Evolutionary conservation across 2,329 filamentous ascomycete species (phyloP).

Genomic region (Xenosphaeropsis pyriputrescens): DNA sequence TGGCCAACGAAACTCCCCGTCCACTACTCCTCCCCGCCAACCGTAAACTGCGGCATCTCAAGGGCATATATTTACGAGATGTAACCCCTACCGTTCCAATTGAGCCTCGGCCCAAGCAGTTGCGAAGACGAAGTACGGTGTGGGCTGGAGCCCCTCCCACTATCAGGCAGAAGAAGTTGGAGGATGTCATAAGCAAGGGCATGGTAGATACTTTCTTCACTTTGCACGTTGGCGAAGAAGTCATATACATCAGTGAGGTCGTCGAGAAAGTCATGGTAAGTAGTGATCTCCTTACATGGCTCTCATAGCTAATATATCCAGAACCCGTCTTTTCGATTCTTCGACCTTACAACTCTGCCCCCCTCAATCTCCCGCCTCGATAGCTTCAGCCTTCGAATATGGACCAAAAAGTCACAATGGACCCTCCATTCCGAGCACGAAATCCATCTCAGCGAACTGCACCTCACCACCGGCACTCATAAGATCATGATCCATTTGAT

Average conservation of each 20-base stretch:
- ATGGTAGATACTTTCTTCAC: slow-evolving; percentile 87
- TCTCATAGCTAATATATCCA: slow-evolving; percentile 10
- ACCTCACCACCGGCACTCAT: slow-evolving; percentile 50
- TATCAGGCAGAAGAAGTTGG: slow-evolving; percentile 57
- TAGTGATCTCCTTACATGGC: neutral
- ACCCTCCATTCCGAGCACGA: slow-evolving; percentile 53
- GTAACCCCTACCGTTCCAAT: slow-evolving; percentile 42
- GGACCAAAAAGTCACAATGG: slow-evolving; percentile 46
- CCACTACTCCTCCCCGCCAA: slow-evolving; percentile 55
- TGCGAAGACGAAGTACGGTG: slow-evolving; percentile 44
- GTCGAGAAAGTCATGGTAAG: slow-evolving; percentile 56
- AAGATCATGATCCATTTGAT: slow-evolving; percentile 70
- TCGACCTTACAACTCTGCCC: slow-evolving; percentile 54
- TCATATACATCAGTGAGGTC: slow-evolving; percentile 79
- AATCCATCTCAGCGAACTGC: slow-evolving; percentile 56
- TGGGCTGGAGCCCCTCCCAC: slow-evolving; percentile 45
- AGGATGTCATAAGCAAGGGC: slow-evolving; percentile 53
- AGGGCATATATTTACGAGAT: slow-evolving; percentile 78
- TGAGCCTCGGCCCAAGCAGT: slow-evolving; percentile 27
- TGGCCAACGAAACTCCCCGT: slow-evolving; percentile 15
- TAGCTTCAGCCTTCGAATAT: slow-evolving; percentile 54
- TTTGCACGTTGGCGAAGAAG: slow-evolving; percentile 50
- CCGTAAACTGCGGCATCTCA: slow-evolving; percentile 74
- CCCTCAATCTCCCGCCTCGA: slow-evolving; percentile 51
- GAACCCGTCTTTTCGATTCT: slow-evolving; percentile 82